Evolutionary conservation across 2,329 filamentous ascomycete genomes (phyloP), one percentile per base, ranked within the genome.

Genomic region (Emmonsia crescens): DNA sequence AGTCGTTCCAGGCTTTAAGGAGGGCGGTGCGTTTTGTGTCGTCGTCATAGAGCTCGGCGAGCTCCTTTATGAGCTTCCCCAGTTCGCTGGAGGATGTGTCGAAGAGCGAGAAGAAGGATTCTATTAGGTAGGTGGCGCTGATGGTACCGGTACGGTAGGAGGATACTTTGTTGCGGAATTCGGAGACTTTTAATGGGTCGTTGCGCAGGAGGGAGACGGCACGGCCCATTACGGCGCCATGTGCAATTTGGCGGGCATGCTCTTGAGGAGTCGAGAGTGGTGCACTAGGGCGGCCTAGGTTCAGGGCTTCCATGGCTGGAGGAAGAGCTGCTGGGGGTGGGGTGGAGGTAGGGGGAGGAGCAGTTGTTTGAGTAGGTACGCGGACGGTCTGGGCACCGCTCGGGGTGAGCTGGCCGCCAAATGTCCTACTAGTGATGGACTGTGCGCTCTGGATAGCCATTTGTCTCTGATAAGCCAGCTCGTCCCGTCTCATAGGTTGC

Each of bases 31-130:
- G 85, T 72, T 96, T 96, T 21, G 74, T 72, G 57, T 87, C 82
- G 67, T 95, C 88, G 68, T 99, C 93, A 68, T 94, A 97, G 12
- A 99, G 85, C 59, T 97, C 93, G 5, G 93, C 89, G 2, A 96
- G 83, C 72, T 99, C 94, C 64, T 93, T 89, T 64, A 97, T 83
- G 0, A 99, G 82, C 31, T 92, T 96, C 16, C 92, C 92, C 0
- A 99, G 80, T 33, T 95, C 88, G 16, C 85, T 84, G 8, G 90
- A 87, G 0, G 88, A 85, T 0, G 88, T 88, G 71, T 96, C 88
- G 24, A 96, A 96, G 3, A 96, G 81, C 0, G 87, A 83, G 71
- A 96, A 96, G 75, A 96, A 91, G 0, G 86, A 84, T 66, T 96
- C 91, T 63, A 97, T 87, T 1, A 99, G 82, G 63, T 90, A 86